Percentiles rank a stretch among this genome's conserved stretches.
phyloP scores from a whole-genome alignment of 192 early-diverging fungal genomes.

The Thoreauomyces humboldtii region DNA sequence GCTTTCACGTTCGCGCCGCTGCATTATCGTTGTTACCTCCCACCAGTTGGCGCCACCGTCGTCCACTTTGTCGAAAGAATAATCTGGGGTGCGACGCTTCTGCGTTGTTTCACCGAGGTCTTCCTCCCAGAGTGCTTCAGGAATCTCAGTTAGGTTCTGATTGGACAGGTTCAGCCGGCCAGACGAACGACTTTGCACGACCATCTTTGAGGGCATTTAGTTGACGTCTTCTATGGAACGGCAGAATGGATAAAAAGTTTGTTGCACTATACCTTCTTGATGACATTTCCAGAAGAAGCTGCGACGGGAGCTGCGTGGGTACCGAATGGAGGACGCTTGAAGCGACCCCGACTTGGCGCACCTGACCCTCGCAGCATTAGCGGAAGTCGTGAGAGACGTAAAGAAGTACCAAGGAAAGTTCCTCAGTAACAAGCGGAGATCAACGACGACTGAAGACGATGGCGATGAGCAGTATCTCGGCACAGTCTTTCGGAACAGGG shows the following conservation, averaged over 20 bases:
- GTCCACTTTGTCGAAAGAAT: conserved; percentile 15
- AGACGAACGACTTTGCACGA: conserved; percentile 20
- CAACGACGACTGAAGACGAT: too few relatives aligned
- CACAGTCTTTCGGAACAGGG: too few relatives aligned
- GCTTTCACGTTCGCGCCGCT: neutral
- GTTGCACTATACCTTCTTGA: neutral
- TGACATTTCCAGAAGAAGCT: neutral
- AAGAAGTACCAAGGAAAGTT: too few relatives aligned
- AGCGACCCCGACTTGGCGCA: too few relatives aligned
- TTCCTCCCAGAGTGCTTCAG: conserved; percentile 25
- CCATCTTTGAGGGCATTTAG: conserved; percentile 9
- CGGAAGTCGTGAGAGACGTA: too few relatives aligned
- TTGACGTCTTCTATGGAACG: too few relatives aligned
- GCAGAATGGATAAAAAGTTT: conserved; percentile 1
- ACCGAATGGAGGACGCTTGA: neutral
- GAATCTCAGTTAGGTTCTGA: conserved; percentile 27
- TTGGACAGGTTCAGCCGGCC: conserved; percentile 41
- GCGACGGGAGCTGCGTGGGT: neutral
- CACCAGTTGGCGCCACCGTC: conserved; percentile 28
- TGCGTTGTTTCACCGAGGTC: neutral
- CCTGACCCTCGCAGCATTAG: too few relatives aligned
- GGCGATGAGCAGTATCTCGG: too few relatives aligned
- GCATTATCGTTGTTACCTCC: conserved; percentile 20
- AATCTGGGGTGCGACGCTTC: neutral
- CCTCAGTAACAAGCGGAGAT: too few relatives aligned